Evolutionary conservation across 257 asterid species (phyloP), one percentile per base, ranked within the genome.

Genomic region (Galeopsis tetrahit): DNA sequence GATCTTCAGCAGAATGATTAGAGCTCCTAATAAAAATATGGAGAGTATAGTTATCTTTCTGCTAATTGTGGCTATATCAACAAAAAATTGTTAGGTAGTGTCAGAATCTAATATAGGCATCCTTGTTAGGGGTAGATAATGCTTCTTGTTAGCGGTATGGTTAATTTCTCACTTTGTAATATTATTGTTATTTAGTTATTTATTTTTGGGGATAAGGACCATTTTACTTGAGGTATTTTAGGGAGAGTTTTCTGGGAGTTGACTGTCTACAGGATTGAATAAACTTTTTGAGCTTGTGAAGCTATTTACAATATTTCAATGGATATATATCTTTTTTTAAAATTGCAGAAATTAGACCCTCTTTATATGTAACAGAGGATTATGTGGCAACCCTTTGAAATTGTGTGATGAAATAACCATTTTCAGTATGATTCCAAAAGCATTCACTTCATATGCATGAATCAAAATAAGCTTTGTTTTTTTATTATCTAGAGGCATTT

Each of bases 401-500:
- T 46, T 0, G 10, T 52, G 59, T 52, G 59, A 52, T 52, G 2
- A 4, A 28, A 21, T 7, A 76, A 17, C 38, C 10, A 44, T 17
- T 49, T 36, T 58, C 67, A n/a, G 36, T 44, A 8, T 35, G 49
- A 56, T 55, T 66, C n/a, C 14, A 43, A n/a, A 10, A 53, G 43
- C 42, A 14, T 63, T 43, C 59, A 11, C 35, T 36, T 10, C n/a
- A 39, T 39, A 57, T 21, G 63, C 73, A 60, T 4, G 43, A 38
- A 33, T 32, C 8, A 42, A 14, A 59, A 13, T 36, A 11, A 38
- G 32, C 8, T 14, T 55, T 53, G 32, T 60, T 63, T 44, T n/a
- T 72, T 61, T 68, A 55, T 74, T 39, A 49, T 63, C 51, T 46
- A 56, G 48, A 15, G 6, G 7, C 13, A 38, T 63, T 51, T 58